Conservation (phyloP, 805 yeast species). For the Candida khao-thaluensis region DNA sequence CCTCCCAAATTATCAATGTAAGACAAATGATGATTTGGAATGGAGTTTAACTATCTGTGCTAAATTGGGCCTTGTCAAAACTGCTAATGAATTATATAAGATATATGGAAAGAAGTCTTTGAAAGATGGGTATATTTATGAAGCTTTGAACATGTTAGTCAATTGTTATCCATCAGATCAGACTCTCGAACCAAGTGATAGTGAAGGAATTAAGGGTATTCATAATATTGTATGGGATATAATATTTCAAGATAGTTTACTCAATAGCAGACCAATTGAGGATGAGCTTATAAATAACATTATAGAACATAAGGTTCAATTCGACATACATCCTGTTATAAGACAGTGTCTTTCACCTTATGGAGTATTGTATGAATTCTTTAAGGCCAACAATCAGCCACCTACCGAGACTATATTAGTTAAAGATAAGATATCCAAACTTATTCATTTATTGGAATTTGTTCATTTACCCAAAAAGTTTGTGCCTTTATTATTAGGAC, state of each 20-base stretch:
- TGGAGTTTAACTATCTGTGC: slow-evolving; percentile 78
- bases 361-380: slow-evolving; percentile 57
- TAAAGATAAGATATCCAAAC: slow-evolving; percentile 35
- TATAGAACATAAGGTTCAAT: slow-evolving; percentile 34
- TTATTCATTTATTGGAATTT: slow-evolving; percentile 48
- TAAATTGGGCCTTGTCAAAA: slow-evolving; percentile 55
- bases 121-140: slow-evolving; percentile 56
- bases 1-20: slow-evolving; percentile 58
- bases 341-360: slow-evolving; percentile 72
- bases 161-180: slow-evolving; percentile 52
- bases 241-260: slow-evolving; percentile 58
- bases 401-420: slow-evolving; percentile 13
- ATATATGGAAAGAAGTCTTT: slow-evolving; percentile 48
- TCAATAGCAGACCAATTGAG: slow-evolving; percentile 52
- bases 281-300: slow-evolving; percentile 56
- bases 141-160: slow-evolving; percentile 62
- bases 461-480: slow-evolving; percentile 47
- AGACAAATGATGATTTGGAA: slow-evolving; percentile 73
- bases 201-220: slow-evolving; percentile 41
- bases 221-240: slow-evolving; percentile 56
- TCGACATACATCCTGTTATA: slow-evolving; percentile 52
- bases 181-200: slow-evolving; percentile 11
- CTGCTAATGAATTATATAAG: slow-evolving; percentile 55
- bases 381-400: slow-evolving; percentile 22
- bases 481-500: slow-evolving; percentile 49